Evolutionary conservation across 2,329 filamentous ascomycete genomes (phyloP), one percentile per base, ranked within the genome.

Genomic region (Pseudopyrenochaeta lycopersici): DNA sequence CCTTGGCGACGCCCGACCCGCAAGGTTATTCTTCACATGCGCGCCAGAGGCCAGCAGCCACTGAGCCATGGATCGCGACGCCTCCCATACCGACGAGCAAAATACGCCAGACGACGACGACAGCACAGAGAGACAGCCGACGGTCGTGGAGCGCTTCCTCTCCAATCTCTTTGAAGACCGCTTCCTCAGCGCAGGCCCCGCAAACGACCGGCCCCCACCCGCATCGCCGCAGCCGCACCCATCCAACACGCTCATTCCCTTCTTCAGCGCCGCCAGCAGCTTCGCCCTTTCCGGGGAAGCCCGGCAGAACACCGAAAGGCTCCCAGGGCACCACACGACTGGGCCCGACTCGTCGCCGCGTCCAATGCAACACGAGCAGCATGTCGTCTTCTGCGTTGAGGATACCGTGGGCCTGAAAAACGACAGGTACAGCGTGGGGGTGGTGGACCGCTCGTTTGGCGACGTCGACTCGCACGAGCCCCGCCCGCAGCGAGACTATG

Each of bases 401-500:
- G 79, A 81, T 62, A 77, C 76, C 39, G 74, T 78, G 52, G 71
- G 70, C 46, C 71, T 79, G 42, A 75, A 71, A 41, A 58, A 64
- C 54, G 73, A 80, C 67, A 66, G 62, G 32, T 66, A 67, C 58
- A 70, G 74, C 52, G 67, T 82, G 27, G 82, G 79, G 39, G 74
- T 79, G 15, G 74, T 84, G 7, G 80, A 81, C 57, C 65, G 73
- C 29, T 76, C 67, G 30, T 75, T 75, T 58, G 70, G 68, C 42
- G 77, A 81, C 51, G 72, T 81, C 57, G 15, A 81, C 58, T 77
- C 75, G 9, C 79, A 82, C 64, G 64, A 72, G 29, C 77, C 78
- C n/a, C 70, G 72, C n/a, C 79, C 79, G 1, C 70, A 74, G 56
- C 70, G 71, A 41, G 73, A 76, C 46, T 76, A 77, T 45, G 59